Base-by-base conservation (phyloP, 1,139 yeast species). In the Geotrichum klebahnii region DNA sequence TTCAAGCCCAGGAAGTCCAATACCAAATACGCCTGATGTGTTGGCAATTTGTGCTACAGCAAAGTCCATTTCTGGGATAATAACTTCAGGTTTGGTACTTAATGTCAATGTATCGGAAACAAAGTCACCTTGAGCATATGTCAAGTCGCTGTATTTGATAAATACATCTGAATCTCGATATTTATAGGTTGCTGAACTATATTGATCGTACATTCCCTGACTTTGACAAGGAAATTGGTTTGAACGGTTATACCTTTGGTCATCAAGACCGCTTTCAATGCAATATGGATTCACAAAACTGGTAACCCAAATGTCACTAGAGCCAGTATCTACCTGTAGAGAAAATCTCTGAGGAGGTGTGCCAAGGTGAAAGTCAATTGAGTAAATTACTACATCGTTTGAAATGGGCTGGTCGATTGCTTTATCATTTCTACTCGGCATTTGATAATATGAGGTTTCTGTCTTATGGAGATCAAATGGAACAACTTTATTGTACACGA, bases 41-140 rank as follows among this genome's bases (percentile, higher is more conserved):
- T 44, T 46, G n/a, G 54, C 52, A 41, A 48, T 43, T n/a, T 48
- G 32, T 5, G 49, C 52, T 3, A 38, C 42, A 19, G 46, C 49
- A 36, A 50, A 50, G 16, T 46, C 45, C 53, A 50, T 50, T 19
- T 46, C 47, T 17, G 10, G 26, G 29, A 50, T 42, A 20, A 24
- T 38, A 23, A 46, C 34, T 22, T 39, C 29, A 20, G 49, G 49
- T n/a, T 19, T 17, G n/a, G 39, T 46, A 12, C 37, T 19, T 17
- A 47, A 29, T 10, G 51, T 40, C 14, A 51, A 43, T 4, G 29
- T 34, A 32, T 51, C 54, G 20, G 54, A 44, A 9, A 46, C 87
- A 79, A 82, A 83, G 43, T 70, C 62, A 41, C 94, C 94, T 3
- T 57, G 54, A 2, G 90, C 89, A 59, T 64, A 71, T 3, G 85